Percentiles rank a stretch among this genome's conserved stretches.
Conservation (phyloP, 164 flowering plant genomes). For the Magnolia sinica region DNA sequence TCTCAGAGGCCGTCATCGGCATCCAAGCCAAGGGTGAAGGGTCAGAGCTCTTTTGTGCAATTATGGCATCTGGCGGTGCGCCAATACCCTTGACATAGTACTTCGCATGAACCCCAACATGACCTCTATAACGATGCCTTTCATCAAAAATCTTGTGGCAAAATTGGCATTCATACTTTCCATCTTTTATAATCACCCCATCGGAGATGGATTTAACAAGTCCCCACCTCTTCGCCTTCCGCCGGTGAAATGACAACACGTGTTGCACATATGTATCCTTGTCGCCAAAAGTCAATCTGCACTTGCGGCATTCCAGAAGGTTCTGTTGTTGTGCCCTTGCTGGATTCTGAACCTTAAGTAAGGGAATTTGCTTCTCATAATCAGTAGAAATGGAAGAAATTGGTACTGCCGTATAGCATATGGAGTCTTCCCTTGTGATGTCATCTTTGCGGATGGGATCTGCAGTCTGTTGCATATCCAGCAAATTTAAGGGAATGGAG, state of each 20-base stretch:
- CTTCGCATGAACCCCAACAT: constrained; percentile 73
- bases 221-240: constrained; percentile 48
- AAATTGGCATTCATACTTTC: constrained; percentile 75
- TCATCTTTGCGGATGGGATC: constrained; percentile 22
- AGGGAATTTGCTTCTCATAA: constrained; percentile 23
- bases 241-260: constrained; percentile 56
- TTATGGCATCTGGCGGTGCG: constrained; percentile 30
- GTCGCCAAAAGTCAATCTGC: constrained; percentile 58
- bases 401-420: constrained; percentile 18
- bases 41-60: constrained; percentile 21
- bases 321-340: constrained; percentile 53
- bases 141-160: constrained; percentile 73
- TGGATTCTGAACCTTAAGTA: constrained; percentile 18
- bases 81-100: constrained; percentile 44
- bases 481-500: constrained; percentile 6
- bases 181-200: constrained; percentile 68
- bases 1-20: constrained; percentile 32
- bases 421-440: constrained; percentile 18
- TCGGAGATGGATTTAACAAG: constrained; percentile 62
- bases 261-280: constrained; percentile 76
- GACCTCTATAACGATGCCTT: constrained; percentile 65
- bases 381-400: constrained; percentile 22
- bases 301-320: constrained; percentile 68
- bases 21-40: constrained; percentile 26
- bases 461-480: constrained; percentile 31